Evolutionary conservation across 805 yeast species (phyloP), one percentile per base, ranked within the genome.

Genomic region (Candida patagonica): DNA sequence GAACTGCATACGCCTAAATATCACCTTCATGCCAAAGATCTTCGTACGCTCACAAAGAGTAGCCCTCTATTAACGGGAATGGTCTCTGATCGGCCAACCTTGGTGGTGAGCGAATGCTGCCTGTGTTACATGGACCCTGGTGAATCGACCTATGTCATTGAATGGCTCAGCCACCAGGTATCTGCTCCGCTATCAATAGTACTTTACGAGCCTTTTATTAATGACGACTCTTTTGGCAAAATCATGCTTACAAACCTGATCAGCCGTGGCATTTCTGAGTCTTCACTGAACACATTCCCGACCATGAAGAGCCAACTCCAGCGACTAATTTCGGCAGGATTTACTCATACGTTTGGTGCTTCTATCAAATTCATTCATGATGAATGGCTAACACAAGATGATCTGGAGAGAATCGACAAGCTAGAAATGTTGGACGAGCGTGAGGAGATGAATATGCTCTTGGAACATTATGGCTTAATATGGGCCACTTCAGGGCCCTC

Each of bases 381-480:
- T 45, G 38, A 53, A 22, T 77, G 84, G 82, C 56, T 76, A 2
- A 45, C 46, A 7, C 36, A 27, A 0, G 54, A 51, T 1, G 81
- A 73, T 24, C 50, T 58, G 17, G 51, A 47, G 6, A 52, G 81
- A 23, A 68, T 81, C 1, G 64, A 67, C 41, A 47, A 60, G 17
- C 63, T 82, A 27, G 92, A 83, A 55, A 60, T 80, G 47, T 64
- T 83, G 16, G 94, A 82, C 56, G 94, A 82, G 55, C 56, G 79
- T 4, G 94, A 82, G 56, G 94, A 82, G 50, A 67, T 82, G 54
- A 58, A 65, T 39, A 60, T 82, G 29, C 62, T 82, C 34, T 69
- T 79, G 44, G 60, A 62, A 26, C 94, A 82, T 56, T 82, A 82
- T 48, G 69, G 74, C 41, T 49, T 74, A 10, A 62, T 47, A 35